Evolutionary conservation across 2,329 filamentous ascomycete genomes (phyloP).

Genomic region (Coniochaeta ligniaria): DNA sequence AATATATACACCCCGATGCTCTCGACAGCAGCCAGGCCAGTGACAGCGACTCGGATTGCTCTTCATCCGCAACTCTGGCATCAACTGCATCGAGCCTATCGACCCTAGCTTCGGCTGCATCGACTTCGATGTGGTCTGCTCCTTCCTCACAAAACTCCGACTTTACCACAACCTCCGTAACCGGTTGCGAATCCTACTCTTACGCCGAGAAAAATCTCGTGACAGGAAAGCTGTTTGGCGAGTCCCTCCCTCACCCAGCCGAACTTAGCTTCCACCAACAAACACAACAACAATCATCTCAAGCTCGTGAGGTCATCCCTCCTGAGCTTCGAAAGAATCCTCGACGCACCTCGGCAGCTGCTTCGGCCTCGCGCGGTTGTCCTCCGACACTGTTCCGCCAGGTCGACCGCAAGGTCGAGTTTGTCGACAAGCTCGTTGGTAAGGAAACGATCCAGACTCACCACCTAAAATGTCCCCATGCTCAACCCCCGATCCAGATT

Average conservation of each 20-base stretch:
- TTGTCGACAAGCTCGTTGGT: slow-evolving; percentile 97
- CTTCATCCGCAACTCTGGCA: background rate
- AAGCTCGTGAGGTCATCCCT: slow-evolving; percentile 39
- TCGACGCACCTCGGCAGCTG: slow-evolving; percentile 38
- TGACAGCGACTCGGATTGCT: background rate
- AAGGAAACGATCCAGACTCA: slow-evolving; percentile 41
- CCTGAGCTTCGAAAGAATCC: slow-evolving; percentile 59
- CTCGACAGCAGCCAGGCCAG: background rate
- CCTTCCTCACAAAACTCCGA: slow-evolving; percentile 63
- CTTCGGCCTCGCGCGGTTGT: slow-evolving; percentile 42
- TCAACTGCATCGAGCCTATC: slow-evolving; percentile 35
- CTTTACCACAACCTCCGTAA: slow-evolving; percentile 57
- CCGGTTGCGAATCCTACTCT: slow-evolving; percentile 40
- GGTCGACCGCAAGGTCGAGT: slow-evolving; percentile 85
- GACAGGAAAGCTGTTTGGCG: slow-evolving; percentile 3
- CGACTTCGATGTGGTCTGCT: slow-evolving; percentile 72
- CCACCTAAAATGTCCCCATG: slow-evolving; percentile 10
- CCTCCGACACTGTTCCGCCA: slow-evolving; percentile 78
- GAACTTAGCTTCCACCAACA: slow-evolving; percentile 11
- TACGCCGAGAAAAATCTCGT: background rate
- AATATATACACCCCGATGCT: slow-evolving; percentile 59
- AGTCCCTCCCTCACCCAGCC: slow-evolving; percentile 9
- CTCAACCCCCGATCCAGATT: slow-evolving; percentile 60
- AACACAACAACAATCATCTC: slow-evolving; percentile 12
- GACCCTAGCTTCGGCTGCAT: slow-evolving; percentile 69